Percentiles rank a stretch among this genome's conserved stretches.
Conservation (phyloP, 148 eudicot species). For the Camellia japonica region DNA sequence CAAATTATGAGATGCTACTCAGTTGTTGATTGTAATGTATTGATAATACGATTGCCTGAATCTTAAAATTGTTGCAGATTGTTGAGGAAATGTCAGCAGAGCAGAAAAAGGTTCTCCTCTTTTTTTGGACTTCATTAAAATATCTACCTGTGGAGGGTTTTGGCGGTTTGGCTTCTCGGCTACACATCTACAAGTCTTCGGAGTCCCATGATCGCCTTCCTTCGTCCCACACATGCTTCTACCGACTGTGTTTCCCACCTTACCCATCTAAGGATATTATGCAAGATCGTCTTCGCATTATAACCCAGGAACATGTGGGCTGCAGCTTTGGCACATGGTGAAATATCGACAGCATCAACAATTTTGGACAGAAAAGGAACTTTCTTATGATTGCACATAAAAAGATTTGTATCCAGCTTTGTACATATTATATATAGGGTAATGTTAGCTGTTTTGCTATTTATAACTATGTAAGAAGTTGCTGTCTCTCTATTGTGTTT, state of each 20-base stretch:
- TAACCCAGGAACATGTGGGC: constrained; percentile 82
- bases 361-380: constrained; percentile 4
- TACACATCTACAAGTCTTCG: constrained; percentile 50
- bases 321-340: constrained; percentile 91
- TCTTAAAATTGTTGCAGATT: constrained; percentile 38
- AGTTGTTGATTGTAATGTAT: background rate
- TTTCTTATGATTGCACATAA: constrained; percentile 27
- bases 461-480: constrained; percentile 10
- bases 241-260: constrained; percentile 62
- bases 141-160: constrained; percentile 83
- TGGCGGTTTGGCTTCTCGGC: constrained; percentile 68
- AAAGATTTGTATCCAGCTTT: constrained; percentile 3
- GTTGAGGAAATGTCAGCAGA: constrained; percentile 56
- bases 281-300: constrained; percentile 56
- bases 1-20: background rate
- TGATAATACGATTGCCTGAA: background rate
- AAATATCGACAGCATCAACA: background rate
- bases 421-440: constrained; percentile 10
- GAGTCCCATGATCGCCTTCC: constrained; percentile 60
- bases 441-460: constrained; percentile 10
- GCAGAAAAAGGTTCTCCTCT: constrained; percentile 74
- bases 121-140: constrained; percentile 93
- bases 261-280: constrained; percentile 50
- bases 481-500: background rate
- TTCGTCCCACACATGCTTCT: constrained; percentile 92